A percentile compares a stretch with the other conserved stretches of the same genome.
These are phyloP conservation scores for Annulohypoxylon bovei DNA, from an alignment of 495 filamentous ascomycete genomes.

Conservation along the genomic window DNA sequence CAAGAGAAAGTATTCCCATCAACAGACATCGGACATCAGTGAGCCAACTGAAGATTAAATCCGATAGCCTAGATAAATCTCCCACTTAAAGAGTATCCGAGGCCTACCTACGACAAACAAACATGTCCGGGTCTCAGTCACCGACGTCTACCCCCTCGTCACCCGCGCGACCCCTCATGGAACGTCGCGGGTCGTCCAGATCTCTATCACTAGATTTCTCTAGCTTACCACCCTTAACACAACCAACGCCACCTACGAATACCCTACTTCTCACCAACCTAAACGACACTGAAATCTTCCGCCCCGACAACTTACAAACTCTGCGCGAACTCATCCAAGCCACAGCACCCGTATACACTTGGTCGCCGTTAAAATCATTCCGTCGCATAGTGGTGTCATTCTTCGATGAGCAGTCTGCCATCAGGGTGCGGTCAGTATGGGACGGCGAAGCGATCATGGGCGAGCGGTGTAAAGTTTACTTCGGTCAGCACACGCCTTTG, in stretches of 20 bases:
- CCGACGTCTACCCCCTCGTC: conserved; percentile 49
- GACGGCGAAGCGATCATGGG: conserved; percentile 76
- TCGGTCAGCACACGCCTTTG: conserved; percentile 78
- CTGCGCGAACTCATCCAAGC: conserved; percentile 77
- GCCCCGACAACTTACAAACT: conserved; percentile 73
- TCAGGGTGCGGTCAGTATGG: conserved; percentile 74
- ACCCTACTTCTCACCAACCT: conserved; percentile 95
- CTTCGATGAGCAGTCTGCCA: conserved; percentile 74
- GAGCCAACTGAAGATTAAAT: not conserved
- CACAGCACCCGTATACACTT: conserved; percentile 80
- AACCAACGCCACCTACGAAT: conserved; percentile 87
- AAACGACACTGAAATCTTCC: conserved; percentile 79
- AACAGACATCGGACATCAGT: not conserved
- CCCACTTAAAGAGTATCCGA: conserved; percentile 1
- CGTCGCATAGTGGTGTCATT: conserved; percentile 93
- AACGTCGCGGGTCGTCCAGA: conserved; percentile 49
- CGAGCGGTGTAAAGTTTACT: conserved; percentile 82
- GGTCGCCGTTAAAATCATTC: conserved; percentile 92
- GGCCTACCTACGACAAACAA: conserved; percentile 14
- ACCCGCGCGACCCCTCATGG: conserved; percentile 37
- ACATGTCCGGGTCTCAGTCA: conserved; percentile 45
- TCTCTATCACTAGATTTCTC: conserved; percentile 83
- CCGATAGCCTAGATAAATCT: not conserved
- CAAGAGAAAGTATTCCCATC: conserved; percentile 4
- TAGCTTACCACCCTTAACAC: conserved; percentile 77